A percentile compares a stretch with the other conserved stretches of the same genome.
Evolutionary conservation across 2,329 filamentous ascomycete species (phyloP).

Genomic region (Aureobasidium subglaciale): DNA sequence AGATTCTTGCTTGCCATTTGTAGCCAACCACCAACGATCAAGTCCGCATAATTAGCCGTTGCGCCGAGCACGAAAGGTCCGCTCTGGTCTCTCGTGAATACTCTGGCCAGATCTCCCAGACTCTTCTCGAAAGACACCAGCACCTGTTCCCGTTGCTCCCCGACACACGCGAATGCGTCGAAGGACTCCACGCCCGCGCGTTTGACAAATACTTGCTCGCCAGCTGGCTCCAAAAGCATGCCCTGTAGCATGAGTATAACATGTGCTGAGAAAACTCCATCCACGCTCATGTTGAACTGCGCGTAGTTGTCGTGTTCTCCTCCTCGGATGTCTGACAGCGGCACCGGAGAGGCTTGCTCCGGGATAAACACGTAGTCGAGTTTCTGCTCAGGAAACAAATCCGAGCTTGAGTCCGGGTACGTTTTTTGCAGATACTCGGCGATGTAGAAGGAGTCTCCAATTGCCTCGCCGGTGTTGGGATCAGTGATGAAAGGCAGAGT

Average conservation of each 20-base stretch:
- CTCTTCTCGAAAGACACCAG: not conserved
- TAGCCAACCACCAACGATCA: slow-evolving; percentile 53
- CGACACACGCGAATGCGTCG: not conserved
- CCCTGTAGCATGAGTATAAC: slow-evolving; percentile 30
- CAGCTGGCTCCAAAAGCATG: slow-evolving; percentile 26
- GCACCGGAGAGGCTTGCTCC: slow-evolving; percentile 47
- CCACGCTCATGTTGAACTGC: slow-evolving; percentile 46
- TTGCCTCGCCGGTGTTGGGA: slow-evolving; percentile 28
- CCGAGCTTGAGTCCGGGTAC: slow-evolving; percentile 37
- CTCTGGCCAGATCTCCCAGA: not conserved
- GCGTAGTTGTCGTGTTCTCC: slow-evolving; percentile 39
- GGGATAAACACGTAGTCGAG: not conserved
- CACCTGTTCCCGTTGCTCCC: slow-evolving; percentile 4
- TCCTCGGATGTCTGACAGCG: slow-evolving; percentile 30
- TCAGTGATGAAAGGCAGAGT: slow-evolving; percentile 55
- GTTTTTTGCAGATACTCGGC: slow-evolving; percentile 51
- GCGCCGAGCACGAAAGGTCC: slow-evolving; percentile 46
- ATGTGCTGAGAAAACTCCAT: slow-evolving; percentile 42
- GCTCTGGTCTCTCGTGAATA: slow-evolving; percentile 18
- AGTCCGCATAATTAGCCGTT: slow-evolving; percentile 46
- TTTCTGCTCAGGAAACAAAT: slow-evolving; percentile 4
- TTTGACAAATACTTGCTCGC: not conserved
- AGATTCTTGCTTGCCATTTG: slow-evolving; percentile 39
- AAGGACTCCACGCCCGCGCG: slow-evolving; percentile 2
- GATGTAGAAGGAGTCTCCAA: slow-evolving; percentile 62